Evolutionary conservation across 495 filamentous ascomycete species (phyloP).

Genomic region (Letharia lupina): DNA sequence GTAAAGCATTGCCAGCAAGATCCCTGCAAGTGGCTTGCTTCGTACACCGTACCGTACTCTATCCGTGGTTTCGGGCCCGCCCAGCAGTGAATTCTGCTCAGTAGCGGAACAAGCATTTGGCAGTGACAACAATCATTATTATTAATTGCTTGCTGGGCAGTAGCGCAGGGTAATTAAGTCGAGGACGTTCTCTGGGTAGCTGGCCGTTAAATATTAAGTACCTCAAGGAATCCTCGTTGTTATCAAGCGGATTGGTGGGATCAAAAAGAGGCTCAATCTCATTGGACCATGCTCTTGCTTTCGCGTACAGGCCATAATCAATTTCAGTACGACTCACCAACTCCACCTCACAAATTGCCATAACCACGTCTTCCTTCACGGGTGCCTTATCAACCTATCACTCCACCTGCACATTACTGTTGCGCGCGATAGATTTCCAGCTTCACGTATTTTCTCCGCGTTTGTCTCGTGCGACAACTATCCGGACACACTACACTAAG

Average conservation of each 20-base stretch:
- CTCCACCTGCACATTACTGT: not conserved
- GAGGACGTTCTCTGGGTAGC: not conserved
- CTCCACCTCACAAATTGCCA: not conserved
- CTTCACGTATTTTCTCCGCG: not conserved
- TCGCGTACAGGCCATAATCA: conserved; percentile 6
- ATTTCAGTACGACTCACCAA: conserved; percentile 2
- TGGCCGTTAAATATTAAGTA: not conserved
- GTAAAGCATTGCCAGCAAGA: conserved; percentile 13
- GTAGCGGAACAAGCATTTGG: not conserved
- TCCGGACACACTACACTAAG: not conserved
- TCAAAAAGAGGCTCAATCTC: conserved; percentile 10
- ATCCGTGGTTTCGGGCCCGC: not conserved
- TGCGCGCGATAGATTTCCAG: not conserved
- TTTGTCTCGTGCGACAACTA: conserved; percentile 1
- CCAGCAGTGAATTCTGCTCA: not conserved
- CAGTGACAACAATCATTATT: not conserved
- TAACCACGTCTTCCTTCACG: not conserved
- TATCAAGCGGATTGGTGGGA: not conserved
- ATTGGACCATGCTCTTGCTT: conserved; percentile 7
- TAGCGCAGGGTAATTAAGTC: not conserved
- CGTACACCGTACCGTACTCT: not conserved
- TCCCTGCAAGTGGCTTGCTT: conserved; percentile 10
- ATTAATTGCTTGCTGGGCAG: not conserved
- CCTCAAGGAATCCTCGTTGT: not conserved
- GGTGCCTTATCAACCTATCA: not conserved